Evolutionary conservation across 139 green algal genomes (phyloP), one percentile per base, ranked within the genome.

Genomic region (Closterium sp.): DNA sequence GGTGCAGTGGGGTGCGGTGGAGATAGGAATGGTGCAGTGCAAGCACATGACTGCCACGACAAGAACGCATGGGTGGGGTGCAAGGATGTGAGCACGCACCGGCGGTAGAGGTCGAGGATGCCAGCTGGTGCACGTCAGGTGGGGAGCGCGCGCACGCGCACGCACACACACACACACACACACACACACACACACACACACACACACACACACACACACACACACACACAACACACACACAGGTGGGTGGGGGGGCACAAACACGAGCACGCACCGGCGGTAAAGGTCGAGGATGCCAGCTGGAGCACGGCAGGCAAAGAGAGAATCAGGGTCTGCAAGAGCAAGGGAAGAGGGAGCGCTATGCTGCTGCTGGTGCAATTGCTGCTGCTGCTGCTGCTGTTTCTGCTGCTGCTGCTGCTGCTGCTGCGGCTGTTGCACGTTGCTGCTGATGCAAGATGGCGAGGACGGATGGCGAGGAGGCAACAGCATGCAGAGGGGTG

Each of bases 261-360:
- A 45, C 38, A 45, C 4, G 38, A 45, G 62, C 62, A 79, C 62
- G 17, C 19, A 79, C 62, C 89, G 84, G 13, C 89, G 89, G 30
- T 86, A 70, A 42, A 85, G 73, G 89, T 91, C 89, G 0, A 32
- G 70, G 22, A 91, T 86, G 32, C 89, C 89, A 32, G 89, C 89
- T 3, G 89, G 89, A 0, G 34, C 27, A 0, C 28, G 85, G 2
- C 85, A 87, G 9, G 21, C n/a, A 31, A 87, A 87, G 7, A 87
- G 85, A 31, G 85, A 87, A 31, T 87, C 85, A 9, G 28, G 28
- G 9, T 31, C 85, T 13, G 19, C 5, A 27, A 22, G 17, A 13
- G 62, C 17, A 79, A 13, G 17, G 19, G 62, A 24, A 79, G 62
- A 79, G 62, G 62, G 13, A 13, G 62, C 19, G 17, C 10, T 24